phyloP scores from a whole-genome alignment of 2,329 filamentous ascomycete species.

The Colletotrichum navitas region DNA sequence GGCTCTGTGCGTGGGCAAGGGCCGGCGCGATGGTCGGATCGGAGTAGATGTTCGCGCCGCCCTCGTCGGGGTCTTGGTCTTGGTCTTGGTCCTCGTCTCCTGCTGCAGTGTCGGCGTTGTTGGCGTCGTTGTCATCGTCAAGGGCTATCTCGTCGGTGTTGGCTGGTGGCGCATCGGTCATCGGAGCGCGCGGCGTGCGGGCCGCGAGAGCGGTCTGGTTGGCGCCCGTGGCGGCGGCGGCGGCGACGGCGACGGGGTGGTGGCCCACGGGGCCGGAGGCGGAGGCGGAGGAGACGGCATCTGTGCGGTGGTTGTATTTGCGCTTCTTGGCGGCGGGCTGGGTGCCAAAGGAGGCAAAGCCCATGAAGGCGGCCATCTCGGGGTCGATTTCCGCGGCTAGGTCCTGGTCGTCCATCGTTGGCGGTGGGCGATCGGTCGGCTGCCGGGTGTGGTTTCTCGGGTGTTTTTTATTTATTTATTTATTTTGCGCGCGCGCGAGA shows the following conservation, averaged over 20 bases:
- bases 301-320: constrained; percentile 71
- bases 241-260: constrained; percentile 44
- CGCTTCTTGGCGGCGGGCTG: constrained; percentile 72
- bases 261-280: too few species aligned
- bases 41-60: constrained; percentile 22
- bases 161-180: constrained; percentile 33
- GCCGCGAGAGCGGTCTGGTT: constrained; percentile 56
- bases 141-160: constrained; percentile 63
- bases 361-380: constrained; percentile 76
- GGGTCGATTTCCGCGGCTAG: constrained; percentile 45
- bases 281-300: constrained; percentile 58
- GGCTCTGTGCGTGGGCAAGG: constrained; percentile 37
- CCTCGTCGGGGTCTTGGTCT: constrained; percentile 25
- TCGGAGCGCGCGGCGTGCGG: constrained; percentile 34
- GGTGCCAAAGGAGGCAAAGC: constrained; percentile 78
- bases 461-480: not conserved
- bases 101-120: constrained; percentile 48
- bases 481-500: not conserved
- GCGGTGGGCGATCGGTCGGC: not conserved
- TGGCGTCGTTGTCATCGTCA: constrained; percentile 52
- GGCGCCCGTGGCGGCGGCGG: constrained; percentile 49
- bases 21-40: constrained; percentile 35
- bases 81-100: constrained; percentile 18
- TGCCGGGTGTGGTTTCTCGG: not conserved
- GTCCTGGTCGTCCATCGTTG: constrained; percentile 43